phyloP scores from a whole-genome alignment of 495 filamentous ascomycete species.

The Pseudevernia furfuracea region DNA sequence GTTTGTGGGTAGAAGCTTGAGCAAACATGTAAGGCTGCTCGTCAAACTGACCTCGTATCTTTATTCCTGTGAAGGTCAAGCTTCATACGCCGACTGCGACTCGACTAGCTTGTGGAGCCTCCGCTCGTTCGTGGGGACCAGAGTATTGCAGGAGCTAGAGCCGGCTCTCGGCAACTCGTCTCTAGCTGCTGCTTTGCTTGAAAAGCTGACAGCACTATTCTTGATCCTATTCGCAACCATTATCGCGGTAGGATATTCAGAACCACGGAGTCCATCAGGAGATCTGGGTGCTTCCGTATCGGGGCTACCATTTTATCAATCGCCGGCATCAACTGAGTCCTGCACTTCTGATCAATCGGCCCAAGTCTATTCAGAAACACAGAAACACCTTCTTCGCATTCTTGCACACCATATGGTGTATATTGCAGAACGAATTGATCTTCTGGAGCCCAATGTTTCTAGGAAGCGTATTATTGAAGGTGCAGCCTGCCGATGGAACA shows the following conservation, averaged over 20 bases:
- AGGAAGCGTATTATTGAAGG: conserved; percentile 5
- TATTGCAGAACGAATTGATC: neutral
- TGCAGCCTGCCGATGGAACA: conserved; percentile 2
- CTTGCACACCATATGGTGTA: conserved; percentile 9
- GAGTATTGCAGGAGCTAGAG: neutral
- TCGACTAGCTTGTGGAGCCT: neutral
- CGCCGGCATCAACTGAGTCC: neutral
- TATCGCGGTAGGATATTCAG: conserved; percentile 8
- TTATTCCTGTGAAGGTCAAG: neutral
- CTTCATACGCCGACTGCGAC: neutral
- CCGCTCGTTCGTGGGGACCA: neutral
- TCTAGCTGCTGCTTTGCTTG: neutral
- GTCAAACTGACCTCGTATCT: conserved; percentile 1
- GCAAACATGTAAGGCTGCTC: conserved; percentile 1
- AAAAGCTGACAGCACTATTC: conserved; percentile 10
- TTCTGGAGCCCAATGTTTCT: neutral
- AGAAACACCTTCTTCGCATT: conserved; percentile 7
- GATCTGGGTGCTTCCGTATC: neutral
- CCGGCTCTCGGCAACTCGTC: neutral
- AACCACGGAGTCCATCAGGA: neutral
- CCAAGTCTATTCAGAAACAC: conserved; percentile 1
- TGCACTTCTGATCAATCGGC: neutral
- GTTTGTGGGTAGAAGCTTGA: neutral
- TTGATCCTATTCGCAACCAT: neutral
- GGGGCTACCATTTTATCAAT: neutral